Conservation (phyloP, 306 rosid species). For the Gleditsia sinensis region DNA sequence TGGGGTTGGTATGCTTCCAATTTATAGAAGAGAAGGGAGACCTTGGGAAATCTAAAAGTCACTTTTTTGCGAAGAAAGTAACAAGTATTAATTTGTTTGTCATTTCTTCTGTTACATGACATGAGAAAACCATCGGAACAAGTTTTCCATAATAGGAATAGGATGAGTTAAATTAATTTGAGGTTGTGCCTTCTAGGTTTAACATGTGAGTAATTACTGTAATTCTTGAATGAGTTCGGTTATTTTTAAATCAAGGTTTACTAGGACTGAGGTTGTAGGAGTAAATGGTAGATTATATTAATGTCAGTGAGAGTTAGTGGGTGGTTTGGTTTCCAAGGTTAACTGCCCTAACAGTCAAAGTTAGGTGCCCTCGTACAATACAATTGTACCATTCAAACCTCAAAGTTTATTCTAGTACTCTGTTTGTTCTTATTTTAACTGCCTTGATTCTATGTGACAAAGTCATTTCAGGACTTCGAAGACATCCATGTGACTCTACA, state of each 20-base stretch:
- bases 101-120: conserved; percentile 6
- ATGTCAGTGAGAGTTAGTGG: conserved; percentile 25
- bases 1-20: conserved; percentile 34
- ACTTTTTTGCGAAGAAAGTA: too few relatives aligned
- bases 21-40: conserved; percentile 53
- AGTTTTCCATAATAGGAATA: conserved; percentile 22
- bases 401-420: conserved; percentile 24
- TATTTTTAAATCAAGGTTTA: conserved; percentile 27
- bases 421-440: conserved; percentile 4
- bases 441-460: conserved; percentile 15
- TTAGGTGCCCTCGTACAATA: conserved; percentile 51
- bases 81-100: too few relatives aligned
- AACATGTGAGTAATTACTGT: conserved; percentile 35
- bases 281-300: conserved; percentile 21
- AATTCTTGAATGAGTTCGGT: conserved; percentile 20
- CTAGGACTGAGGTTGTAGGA: conserved; percentile 28
- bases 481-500: conserved; percentile 39
- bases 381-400: conserved; percentile 51
- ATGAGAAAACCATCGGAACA: conserved; percentile 23
- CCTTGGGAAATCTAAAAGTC: not conserved
- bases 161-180: not conserved
- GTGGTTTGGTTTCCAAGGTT: conserved; percentile 45
- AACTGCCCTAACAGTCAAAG: conserved; percentile 53
- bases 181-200: conserved; percentile 7
- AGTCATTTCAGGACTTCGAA: conserved; percentile 31